phyloP scores from a whole-genome alignment of 2,329 filamentous ascomycete species.

The Fusarium chuoi region DNA sequence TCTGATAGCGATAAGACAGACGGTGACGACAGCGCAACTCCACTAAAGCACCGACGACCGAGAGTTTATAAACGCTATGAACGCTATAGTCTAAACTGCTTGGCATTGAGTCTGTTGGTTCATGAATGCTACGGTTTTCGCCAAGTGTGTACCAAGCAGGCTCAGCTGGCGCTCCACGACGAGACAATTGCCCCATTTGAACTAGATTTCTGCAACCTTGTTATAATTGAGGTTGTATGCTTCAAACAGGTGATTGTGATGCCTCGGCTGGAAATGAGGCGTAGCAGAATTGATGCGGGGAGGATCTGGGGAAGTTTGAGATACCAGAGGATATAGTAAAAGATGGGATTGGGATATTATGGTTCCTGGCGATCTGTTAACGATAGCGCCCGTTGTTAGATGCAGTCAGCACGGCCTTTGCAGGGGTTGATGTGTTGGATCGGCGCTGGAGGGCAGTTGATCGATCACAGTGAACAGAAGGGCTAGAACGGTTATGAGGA shows the following conservation, averaged over 20 bases:
- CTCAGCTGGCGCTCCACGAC: background rate
- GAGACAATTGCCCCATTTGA: background rate
- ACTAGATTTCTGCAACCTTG: background rate
- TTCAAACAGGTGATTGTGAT: background rate
- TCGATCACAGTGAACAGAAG: background rate
- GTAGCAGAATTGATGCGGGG: background rate
- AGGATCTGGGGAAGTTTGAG: conserved; percentile 15
- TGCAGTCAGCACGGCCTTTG: conserved; percentile 9
- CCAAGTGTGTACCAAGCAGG: background rate
- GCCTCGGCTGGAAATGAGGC: conserved; percentile 10
- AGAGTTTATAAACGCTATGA: background rate
- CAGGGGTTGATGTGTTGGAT: conserved; percentile 4
- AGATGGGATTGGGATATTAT: background rate
- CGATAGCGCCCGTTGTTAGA: background rate
- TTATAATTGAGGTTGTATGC: background rate
- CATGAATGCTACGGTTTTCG: background rate
- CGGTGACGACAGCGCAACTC: conserved; percentile 32
- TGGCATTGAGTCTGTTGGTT: background rate
- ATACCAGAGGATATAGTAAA: background rate
- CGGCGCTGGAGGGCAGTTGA: background rate
- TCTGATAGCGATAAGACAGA: conserved; percentile 32
- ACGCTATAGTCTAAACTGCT: background rate
- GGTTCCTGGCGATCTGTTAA: conserved; percentile 15
- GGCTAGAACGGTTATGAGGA: background rate
- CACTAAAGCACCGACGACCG: conserved; percentile 20